Conservation (phyloP, 2,329 filamentous ascomycete species). For the Venturia effusa region DNA sequence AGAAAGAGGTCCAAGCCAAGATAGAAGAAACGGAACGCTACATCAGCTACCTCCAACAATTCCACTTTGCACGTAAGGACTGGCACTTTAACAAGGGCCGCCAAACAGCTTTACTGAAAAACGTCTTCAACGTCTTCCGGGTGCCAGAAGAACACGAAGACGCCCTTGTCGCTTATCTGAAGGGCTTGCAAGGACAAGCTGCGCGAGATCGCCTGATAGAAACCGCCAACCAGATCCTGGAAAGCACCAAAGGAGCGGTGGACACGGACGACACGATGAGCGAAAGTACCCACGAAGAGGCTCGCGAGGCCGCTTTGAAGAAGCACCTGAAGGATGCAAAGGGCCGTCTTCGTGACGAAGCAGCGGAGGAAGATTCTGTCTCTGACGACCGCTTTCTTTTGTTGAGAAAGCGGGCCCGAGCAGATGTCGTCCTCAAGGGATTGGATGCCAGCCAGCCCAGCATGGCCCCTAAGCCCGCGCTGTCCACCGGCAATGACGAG, state of each 20-base stretch:
- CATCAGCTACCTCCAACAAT: slow-evolving; percentile 66
- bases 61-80: slow-evolving; percentile 54
- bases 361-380: not conserved
- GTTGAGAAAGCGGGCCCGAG: slow-evolving; percentile 14
- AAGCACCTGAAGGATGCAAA: slow-evolving; percentile 6
- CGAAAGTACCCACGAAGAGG: slow-evolving; percentile 2
- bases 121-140: slow-evolving; percentile 61
- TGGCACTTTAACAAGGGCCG: slow-evolving; percentile 98
- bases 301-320: slow-evolving; percentile 1
- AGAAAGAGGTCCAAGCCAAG: slow-evolving; percentile 14
- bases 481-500: slow-evolving; percentile 5
- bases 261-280: not conserved
- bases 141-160: slow-evolving; percentile 61
- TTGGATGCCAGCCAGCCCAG: slow-evolving; percentile 4
- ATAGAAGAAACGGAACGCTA: slow-evolving; percentile 31
- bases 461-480: not conserved
- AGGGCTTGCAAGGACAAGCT: slow-evolving; percentile 64
- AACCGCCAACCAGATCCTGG: slow-evolving; percentile 1
- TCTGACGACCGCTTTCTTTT: slow-evolving; percentile 6
- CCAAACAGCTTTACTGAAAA: slow-evolving; percentile 75
- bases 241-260: slow-evolving; percentile 7
- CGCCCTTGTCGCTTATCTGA: slow-evolving; percentile 65
- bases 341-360: not conserved
- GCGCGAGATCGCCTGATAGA: slow-evolving; percentile 26
- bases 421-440: slow-evolving; percentile 16